These are phyloP conservation scores for Phellinidium pouzarii DNA, from an alignment of 1,284 basidiomycete genomes.

Conservation along the genomic window DNA sequence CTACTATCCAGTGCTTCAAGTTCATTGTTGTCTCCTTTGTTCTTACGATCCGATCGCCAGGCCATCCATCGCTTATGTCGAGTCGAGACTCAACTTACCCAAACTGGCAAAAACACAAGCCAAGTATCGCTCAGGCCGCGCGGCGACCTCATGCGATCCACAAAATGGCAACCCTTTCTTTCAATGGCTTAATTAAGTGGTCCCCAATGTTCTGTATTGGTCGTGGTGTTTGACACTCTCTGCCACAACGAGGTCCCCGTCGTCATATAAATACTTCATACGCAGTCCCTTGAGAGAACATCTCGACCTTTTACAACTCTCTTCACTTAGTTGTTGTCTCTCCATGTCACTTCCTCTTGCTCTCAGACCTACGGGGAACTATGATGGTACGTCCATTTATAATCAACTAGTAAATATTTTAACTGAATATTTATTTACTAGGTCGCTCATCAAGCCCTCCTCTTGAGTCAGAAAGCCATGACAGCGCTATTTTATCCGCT, in stretches of 20 bases:
- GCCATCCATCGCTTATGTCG: neutral
- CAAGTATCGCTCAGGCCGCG: constrained; percentile 1
- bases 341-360: neutral
- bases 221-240: neutral
- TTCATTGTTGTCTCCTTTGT: constrained; percentile 4
- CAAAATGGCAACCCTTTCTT: constrained; percentile 7
- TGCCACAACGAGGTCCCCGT: neutral
- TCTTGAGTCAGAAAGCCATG: neutral
- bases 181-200: constrained; percentile 8
- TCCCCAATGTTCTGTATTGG: neutral
- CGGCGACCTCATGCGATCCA: neutral
- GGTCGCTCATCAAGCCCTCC: neutral
- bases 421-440: neutral
- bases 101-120: neutral
- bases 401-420: neutral
- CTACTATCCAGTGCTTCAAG: neutral
- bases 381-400: neutral
- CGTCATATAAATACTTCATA: neutral
- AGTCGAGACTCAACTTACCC: neutral
- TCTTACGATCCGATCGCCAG: constrained; percentile 1
- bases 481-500: neutral
- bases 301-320: neutral
- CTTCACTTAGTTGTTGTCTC: neutral
- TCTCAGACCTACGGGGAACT: neutral
- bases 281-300: neutral